phyloP scores from a whole-genome alignment of 1,139 yeast species.

The Pichia sp. region DNA sequence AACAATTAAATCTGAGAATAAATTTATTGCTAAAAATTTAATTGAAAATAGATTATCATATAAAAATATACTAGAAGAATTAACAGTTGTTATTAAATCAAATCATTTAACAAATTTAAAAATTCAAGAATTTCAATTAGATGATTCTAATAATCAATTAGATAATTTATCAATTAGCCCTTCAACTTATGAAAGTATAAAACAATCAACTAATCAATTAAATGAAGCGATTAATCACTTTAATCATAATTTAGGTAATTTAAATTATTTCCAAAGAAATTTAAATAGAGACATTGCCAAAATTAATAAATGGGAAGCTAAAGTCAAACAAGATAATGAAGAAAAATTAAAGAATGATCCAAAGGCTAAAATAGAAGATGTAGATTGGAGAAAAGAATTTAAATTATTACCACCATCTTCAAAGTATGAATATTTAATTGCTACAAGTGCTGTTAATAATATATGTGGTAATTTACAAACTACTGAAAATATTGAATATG shows the following conservation, averaged over 20 bases:
- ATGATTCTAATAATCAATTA: slow-evolving; percentile 15
- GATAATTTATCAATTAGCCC: slow-evolving; percentile 33
- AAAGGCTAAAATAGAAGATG: slow-evolving; percentile 50
- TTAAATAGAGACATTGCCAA: slow-evolving; percentile 65
- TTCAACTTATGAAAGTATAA: slow-evolving; percentile 32
- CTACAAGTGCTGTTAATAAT: slow-evolving; percentile 63
- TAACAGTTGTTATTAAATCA: slow-evolving; percentile 61
- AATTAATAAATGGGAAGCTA: slow-evolving; percentile 70
- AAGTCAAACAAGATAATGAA: slow-evolving; percentile 62
- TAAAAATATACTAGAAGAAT: slow-evolving; percentile 65
- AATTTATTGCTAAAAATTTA: slow-evolving; percentile 63
- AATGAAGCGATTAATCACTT: slow-evolving; percentile 72
- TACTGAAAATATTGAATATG: slow-evolving; percentile 32
- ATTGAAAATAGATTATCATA: slow-evolving; percentile 57
- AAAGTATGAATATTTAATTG: slow-evolving; percentile 65
- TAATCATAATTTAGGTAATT: slow-evolving; percentile 76
- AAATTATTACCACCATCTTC: slow-evolving; percentile 73
- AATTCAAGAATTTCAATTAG: slow-evolving; percentile 22
- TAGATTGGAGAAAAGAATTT: slow-evolving; percentile 62
- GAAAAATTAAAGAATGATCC: slow-evolving; percentile 46
- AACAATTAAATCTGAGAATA: slow-evolving; percentile 41
- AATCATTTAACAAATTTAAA: slow-evolving; percentile 40
- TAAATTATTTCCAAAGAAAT: slow-evolving; percentile 79
- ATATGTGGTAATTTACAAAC: slow-evolving; percentile 65
- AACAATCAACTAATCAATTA: slow-evolving; percentile 53